These are phyloP conservation scores for Aureobasidium subglaciale DNA, from an alignment of 2,329 filamentous ascomycete genomes.

Conservation along the genomic window DNA sequence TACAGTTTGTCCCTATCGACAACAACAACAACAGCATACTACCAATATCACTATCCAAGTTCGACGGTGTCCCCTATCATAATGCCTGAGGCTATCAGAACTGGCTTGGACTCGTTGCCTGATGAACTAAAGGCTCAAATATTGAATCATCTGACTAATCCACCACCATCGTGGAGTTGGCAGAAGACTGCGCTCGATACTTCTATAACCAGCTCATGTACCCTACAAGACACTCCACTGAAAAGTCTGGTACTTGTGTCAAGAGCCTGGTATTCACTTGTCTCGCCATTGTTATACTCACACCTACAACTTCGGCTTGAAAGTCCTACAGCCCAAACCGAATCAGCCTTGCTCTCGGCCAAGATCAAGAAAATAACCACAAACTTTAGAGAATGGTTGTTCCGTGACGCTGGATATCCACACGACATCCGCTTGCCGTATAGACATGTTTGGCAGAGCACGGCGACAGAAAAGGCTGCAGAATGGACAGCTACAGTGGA, in stretches of 20 bases:
- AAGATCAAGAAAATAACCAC: not conserved
- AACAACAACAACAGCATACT: not conserved
- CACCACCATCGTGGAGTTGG: conserved; percentile 43
- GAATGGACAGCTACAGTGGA: not conserved
- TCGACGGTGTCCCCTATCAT: not conserved
- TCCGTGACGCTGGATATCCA: not conserved
- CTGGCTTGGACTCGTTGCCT: conserved; percentile 39
- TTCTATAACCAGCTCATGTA: conserved; percentile 33
- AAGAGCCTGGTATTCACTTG: conserved; percentile 45
- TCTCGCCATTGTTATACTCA: conserved; percentile 51
- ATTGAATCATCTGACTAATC: conserved; percentile 46
- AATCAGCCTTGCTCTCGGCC: not conserved
- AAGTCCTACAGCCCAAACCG: not conserved
- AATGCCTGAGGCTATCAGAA: not conserved
- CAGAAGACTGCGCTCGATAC: conserved; percentile 46
- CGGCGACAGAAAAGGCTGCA: not conserved
- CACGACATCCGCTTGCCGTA: not conserved
- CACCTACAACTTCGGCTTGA: conserved; percentile 24
- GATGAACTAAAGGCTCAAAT: conserved; percentile 56
- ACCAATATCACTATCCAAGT: not conserved
- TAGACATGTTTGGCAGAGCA: not conserved
- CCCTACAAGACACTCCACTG: conserved; percentile 31
- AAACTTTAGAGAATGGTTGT: conserved; percentile 5
- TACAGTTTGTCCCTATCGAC: too few species aligned
- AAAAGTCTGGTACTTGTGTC: conserved; percentile 52